phyloP scores from a whole-genome alignment of 768 basidiomycete genomes.

The Mycena epipterygia region DNA sequence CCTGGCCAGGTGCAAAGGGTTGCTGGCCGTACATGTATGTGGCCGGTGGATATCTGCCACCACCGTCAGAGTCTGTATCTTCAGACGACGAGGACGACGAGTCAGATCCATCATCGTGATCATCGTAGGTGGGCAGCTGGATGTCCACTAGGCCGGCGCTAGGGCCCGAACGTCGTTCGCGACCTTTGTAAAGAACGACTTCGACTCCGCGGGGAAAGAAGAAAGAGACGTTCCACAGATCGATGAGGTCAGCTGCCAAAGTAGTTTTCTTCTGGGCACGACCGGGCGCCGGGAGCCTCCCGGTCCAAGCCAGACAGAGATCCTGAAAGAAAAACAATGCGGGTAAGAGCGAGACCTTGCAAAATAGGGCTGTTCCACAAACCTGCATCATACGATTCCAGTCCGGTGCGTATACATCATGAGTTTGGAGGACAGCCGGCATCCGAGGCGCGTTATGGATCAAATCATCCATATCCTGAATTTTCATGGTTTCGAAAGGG shows the following conservation, averaged over 20 bases:
- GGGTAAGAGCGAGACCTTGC: not conserved
- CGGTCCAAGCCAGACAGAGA: slow-evolving; percentile 80
- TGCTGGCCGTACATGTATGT: slow-evolving; percentile 58
- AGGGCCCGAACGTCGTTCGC: slow-evolving; percentile 80
- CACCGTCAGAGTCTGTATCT: slow-evolving; percentile 59
- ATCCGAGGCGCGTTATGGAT: slow-evolving; percentile 76
- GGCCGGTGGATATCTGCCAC: slow-evolving; percentile 44
- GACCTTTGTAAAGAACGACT: slow-evolving; percentile 84
- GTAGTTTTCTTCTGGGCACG: slow-evolving; percentile 68
- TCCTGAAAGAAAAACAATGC: slow-evolving; percentile 60
- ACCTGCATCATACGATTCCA: slow-evolving; percentile 85
- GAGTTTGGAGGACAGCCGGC: slow-evolving; percentile 78
- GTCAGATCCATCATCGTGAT: slow-evolving; percentile 55
- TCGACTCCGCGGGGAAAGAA: slow-evolving; percentile 84
- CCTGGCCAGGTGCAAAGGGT: slow-evolving; percentile 37
- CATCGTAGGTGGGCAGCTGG: slow-evolving; percentile 63
- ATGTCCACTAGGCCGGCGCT: slow-evolving; percentile 67
- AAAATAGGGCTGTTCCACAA: slow-evolving; percentile 39
- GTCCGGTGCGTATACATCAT: slow-evolving; percentile 84
- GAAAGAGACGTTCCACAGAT: slow-evolving; percentile 85
- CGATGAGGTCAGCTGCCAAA: slow-evolving; percentile 78
- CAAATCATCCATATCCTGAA: slow-evolving; percentile 85
- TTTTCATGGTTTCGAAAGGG: slow-evolving; percentile 77
- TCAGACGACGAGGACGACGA: slow-evolving; percentile 56
- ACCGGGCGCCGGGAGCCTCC: slow-evolving; percentile 78